Evolutionary conservation across 2,329 filamentous ascomycete species (phyloP).

Genomic region (Phialophora tarda): DNA sequence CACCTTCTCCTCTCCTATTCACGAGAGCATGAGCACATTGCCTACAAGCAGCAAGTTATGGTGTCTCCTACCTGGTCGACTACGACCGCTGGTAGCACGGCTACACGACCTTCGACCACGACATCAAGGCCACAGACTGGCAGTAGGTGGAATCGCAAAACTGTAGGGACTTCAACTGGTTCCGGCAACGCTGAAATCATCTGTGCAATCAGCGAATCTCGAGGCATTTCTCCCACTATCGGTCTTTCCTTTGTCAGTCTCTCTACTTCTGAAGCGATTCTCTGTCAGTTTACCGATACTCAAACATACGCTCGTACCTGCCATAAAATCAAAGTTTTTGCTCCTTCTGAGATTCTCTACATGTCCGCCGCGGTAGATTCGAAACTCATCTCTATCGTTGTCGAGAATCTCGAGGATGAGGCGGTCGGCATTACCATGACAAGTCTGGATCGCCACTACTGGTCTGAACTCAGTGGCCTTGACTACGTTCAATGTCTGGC

Average conservation of each 20-base stretch:
- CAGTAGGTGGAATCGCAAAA: conserved; percentile 52
- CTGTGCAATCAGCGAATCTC: conserved; percentile 86
- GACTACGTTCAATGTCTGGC: conserved; percentile 81
- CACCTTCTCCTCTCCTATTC: background rate
- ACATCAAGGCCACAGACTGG: conserved; percentile 21
- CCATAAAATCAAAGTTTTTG: conserved; percentile 81
- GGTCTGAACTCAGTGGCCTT: conserved; percentile 78
- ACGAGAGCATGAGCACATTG: background rate
- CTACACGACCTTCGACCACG: conserved; percentile 6
- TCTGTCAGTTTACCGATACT: conserved; percentile 91
- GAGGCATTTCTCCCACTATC: conserved; percentile 82
- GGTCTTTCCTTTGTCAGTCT: conserved; percentile 88
- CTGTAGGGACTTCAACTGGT: conserved; percentile 62
- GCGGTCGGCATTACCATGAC: conserved; percentile 58
- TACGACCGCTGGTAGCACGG: background rate
- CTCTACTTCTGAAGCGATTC: conserved; percentile 78
- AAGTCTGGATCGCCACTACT: conserved; percentile 75
- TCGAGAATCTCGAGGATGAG: conserved; percentile 67
- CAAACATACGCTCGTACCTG: conserved; percentile 89
- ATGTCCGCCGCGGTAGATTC: conserved; percentile 75
- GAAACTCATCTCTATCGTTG: conserved; percentile 74
- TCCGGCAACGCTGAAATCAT: conserved; percentile 71
- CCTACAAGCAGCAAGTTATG: conserved; percentile 2
- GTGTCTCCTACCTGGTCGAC: conserved; percentile 8
- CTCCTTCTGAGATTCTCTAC: conserved; percentile 79